Percentiles rank a stretch among this genome's conserved stretches.
Evolutionary conservation across 2,329 filamentous ascomycete genomes (phyloP).

Genomic region (Xylariaceae sp.): DNA sequence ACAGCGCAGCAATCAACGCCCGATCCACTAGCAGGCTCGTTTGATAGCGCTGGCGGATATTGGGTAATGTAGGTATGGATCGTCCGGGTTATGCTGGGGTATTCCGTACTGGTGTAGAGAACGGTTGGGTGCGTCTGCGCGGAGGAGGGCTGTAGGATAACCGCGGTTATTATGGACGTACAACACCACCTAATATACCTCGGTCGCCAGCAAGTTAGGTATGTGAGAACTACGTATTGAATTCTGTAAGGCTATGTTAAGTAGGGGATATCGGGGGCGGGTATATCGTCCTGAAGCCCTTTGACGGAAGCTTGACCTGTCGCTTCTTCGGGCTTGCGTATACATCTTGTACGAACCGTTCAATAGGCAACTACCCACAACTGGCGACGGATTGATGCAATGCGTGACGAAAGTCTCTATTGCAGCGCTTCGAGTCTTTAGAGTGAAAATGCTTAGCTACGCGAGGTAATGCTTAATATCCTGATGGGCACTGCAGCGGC

Average conservation of each 20-base stretch:
- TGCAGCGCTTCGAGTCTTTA: background rate
- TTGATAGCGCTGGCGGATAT: background rate
- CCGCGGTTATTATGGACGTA: background rate
- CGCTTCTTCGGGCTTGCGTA: background rate
- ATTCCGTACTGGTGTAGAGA: slow-evolving; percentile 7
- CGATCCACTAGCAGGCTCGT: slow-evolving; percentile 2
- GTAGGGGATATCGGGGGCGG: background rate
- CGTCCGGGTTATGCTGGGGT: background rate
- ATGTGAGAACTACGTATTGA: background rate
- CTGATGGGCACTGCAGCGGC: slow-evolving; percentile 31
- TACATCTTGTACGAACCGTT: no score
- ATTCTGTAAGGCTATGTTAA: background rate
- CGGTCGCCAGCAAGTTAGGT: background rate
- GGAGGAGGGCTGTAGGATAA: background rate
- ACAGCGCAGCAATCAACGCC: background rate
- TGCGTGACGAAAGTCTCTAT: background rate
- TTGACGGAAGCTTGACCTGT: background rate
- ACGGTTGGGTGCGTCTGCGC: background rate
- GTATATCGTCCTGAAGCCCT: background rate
- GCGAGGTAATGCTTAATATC: slow-evolving; percentile 27
- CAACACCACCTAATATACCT: background rate
- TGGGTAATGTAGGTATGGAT: slow-evolving; percentile 1
- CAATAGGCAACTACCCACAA: background rate
- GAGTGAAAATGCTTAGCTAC: background rate
- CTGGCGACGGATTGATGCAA: background rate